A percentile compares a stretch with the other conserved stretches of the same genome.
Evolutionary conservation across 2,329 filamentous ascomycete species (phyloP).

Genomic region (Diaporthe nobilis): DNA sequence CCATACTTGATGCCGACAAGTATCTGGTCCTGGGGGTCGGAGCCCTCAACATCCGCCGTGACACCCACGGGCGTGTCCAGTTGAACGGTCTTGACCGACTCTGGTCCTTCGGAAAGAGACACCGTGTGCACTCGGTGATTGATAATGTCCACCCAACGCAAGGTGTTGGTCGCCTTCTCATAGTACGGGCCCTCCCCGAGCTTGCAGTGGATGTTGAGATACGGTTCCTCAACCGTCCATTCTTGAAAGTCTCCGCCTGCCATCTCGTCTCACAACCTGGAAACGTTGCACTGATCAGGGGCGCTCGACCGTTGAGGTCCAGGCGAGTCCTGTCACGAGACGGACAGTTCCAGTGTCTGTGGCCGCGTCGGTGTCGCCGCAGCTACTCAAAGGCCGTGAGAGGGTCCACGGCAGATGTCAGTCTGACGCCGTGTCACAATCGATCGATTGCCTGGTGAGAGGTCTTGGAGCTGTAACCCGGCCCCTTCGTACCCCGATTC

Average conservation of each 20-base stretch:
- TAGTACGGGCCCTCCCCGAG: conserved; percentile 84
- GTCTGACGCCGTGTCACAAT: conserved; percentile 41
- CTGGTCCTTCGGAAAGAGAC: conserved; percentile 73
- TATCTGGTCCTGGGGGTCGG: conserved; percentile 74
- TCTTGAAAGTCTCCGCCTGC: conserved; percentile 55
- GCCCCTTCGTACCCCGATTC: conserved; percentile 8
- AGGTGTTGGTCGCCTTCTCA: conserved; percentile 73
- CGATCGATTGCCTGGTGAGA: conserved; percentile 31
- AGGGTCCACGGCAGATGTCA: conserved; percentile 42
- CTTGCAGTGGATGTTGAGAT: conserved; percentile 74
- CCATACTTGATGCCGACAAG: conserved; percentile 86
- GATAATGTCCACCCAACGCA: conserved; percentile 89
- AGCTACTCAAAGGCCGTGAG: conserved; percentile 31
- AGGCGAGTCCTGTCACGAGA: conserved; percentile 35
- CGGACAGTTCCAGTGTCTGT: conserved; percentile 33
- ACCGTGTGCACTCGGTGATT: conserved; percentile 81
- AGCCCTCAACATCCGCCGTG: conserved; percentile 83
- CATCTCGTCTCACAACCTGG: conserved; percentile 48
- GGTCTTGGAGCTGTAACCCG: conserved; percentile 23
- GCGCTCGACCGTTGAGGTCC: not conserved
- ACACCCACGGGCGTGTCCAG: conserved; percentile 71
- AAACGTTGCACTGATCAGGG: conserved; percentile 9
- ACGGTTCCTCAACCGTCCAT: conserved; percentile 67
- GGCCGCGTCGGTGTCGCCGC: conserved; percentile 27
- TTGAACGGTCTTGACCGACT: conserved; percentile 73